Conservation (phyloP, 2,329 filamentous ascomycete genomes). For the Beauveria scarabaeidicola region DNA sequence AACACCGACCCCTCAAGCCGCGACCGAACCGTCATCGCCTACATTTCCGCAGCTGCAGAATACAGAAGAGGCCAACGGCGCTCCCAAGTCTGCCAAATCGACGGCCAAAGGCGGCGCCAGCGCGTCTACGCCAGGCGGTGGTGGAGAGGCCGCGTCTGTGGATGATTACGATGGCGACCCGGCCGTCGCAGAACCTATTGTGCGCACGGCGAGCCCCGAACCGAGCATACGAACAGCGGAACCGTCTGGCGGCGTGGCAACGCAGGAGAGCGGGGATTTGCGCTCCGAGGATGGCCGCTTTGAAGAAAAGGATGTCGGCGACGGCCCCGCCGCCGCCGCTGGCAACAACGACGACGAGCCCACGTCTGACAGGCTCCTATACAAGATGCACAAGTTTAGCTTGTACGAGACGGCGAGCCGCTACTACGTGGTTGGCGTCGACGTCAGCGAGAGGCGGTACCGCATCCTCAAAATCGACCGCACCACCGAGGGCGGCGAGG, state of each 20-base stretch:
- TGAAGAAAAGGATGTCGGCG: not conserved
- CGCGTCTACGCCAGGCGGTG: slow-evolving; percentile 48
- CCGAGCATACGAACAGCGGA: slow-evolving; percentile 21
- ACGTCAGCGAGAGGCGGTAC: slow-evolving; percentile 81
- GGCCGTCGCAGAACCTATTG: slow-evolving; percentile 48
- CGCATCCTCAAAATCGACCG: slow-evolving; percentile 92
- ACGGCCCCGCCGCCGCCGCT: slow-evolving; percentile 8
- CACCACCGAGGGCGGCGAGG: slow-evolving; percentile 67
- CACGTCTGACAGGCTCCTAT: slow-evolving; percentile 31
- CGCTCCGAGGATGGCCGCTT: not conserved
- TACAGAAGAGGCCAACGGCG: slow-evolving; percentile 22
- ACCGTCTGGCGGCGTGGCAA: not conserved
- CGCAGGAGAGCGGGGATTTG: not conserved
- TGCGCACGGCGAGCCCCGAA: slow-evolving; percentile 46
- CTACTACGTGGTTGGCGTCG: slow-evolving; percentile 90
- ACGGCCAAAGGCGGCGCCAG: slow-evolving; percentile 27
- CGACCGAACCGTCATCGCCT: slow-evolving; percentile 16
- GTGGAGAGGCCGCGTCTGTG: slow-evolving; percentile 41
- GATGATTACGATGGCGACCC: slow-evolving; percentile 52
- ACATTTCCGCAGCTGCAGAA: slow-evolving; percentile 29
- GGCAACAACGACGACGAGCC: slow-evolving; percentile 24
- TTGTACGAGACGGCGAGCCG: slow-evolving; percentile 89
- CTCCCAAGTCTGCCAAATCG: not conserved
- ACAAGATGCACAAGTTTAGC: slow-evolving; percentile 92
- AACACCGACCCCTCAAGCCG: not conserved